Percentiles rank a stretch among this genome's conserved stretches.
These are phyloP conservation scores for Geum urbanum DNA, from an alignment of 306 rosid species.

Conservation along the genomic window DNA sequence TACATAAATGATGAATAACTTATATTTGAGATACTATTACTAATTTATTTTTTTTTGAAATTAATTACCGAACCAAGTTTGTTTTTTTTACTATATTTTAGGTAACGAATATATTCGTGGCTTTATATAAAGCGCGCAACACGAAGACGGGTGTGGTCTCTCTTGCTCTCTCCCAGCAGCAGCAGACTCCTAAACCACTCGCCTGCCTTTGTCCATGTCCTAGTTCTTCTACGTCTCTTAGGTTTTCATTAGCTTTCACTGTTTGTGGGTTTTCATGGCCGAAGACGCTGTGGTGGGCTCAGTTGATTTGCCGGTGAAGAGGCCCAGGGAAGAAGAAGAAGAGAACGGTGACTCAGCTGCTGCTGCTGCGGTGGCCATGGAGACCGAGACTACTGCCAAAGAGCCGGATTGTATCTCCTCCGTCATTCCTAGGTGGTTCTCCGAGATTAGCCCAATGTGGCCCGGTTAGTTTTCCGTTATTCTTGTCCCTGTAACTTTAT, in stretches of 20 bases:
- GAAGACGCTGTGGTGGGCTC: constrained; percentile 36
- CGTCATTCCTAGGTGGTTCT: constrained; percentile 96
- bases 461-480: constrained; percentile 59
- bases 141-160: constrained; percentile 20
- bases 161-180: neutral
- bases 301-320: constrained; percentile 52
- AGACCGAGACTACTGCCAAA: constrained; percentile 30
- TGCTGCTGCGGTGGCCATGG: constrained; percentile 41
- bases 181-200: neutral
- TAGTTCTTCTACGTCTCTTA: neutral
- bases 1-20: too few species aligned
- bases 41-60: neutral
- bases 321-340: constrained; percentile 54
- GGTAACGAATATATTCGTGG: neutral
- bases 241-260: constrained; percentile 15
- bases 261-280: constrained; percentile 37
- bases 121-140: constrained; percentile 24
- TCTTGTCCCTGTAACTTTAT: too few species aligned
- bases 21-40: too few species aligned
- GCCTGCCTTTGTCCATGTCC: neutral
- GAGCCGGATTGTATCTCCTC: constrained; percentile 43
- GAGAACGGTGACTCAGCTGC: constrained; percentile 45
- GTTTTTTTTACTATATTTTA: neutral
- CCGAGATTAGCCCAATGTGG: constrained; percentile 99
- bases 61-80: neutral